Evolutionary conservation across 371 early-diverging fungal genomes (phyloP).

Genomic region (Mucor velutinosus): DNA sequence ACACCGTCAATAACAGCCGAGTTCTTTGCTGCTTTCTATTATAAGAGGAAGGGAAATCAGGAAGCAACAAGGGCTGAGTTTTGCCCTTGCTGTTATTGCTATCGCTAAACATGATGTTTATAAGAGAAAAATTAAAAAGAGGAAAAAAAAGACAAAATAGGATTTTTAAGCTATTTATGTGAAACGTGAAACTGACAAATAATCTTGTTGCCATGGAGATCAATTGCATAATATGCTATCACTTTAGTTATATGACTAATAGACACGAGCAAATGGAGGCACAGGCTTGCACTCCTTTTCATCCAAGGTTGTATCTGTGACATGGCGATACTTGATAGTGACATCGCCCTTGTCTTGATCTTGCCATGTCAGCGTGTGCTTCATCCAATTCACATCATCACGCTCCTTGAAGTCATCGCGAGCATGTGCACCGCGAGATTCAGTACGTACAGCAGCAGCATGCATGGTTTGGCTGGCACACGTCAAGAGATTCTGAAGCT

Average conservation of each 20-base stretch:
- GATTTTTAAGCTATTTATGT: background rate
- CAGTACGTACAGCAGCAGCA: constrained; percentile 94
- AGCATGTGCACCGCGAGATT: constrained; percentile 97
- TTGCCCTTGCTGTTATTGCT: background rate
- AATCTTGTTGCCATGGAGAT: too few relatives aligned
- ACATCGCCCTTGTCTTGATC: constrained; percentile 80
- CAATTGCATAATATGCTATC: background rate
- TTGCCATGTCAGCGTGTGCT: constrained; percentile 96
- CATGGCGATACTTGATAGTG: constrained; percentile 82
- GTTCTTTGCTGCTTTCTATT: background rate
- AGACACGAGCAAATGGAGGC: constrained; percentile 93
- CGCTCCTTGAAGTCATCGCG: constrained; percentile 92
- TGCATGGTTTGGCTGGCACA: constrained; percentile 96
- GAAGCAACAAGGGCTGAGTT: background rate
- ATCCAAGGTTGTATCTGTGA: constrained; percentile 47
- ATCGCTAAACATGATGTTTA: background rate
- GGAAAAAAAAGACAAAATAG: background rate
- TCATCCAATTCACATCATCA: constrained; percentile 96
- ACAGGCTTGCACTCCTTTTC: constrained; percentile 85
- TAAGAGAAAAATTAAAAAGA: background rate
- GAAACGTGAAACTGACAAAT: background rate
- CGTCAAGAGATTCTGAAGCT: constrained; percentile 96
- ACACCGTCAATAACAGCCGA: constrained; percentile 12
- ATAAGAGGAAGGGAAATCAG: background rate
- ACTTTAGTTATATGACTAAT: constrained; percentile 60